Evolutionary conservation across 2,329 filamentous ascomycete species (phyloP), one percentile per base, ranked within the genome.

Genomic region (Hypoxylon sp.): DNA sequence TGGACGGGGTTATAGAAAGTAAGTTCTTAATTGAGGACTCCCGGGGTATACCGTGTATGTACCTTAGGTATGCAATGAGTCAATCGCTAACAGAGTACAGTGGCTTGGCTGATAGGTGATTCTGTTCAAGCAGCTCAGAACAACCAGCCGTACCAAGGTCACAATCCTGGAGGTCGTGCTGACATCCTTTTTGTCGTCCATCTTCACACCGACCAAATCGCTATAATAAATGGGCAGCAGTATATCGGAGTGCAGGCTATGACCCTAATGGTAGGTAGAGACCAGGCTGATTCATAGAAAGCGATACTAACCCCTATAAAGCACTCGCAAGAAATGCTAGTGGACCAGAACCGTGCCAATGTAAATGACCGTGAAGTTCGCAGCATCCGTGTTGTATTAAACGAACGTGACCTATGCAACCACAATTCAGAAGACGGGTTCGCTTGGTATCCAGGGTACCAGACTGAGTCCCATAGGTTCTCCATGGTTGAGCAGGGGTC

Each of bases 131-230:
- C 17, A 21, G 41, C 41, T 19, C 41, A 45, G 17, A 19, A 45
- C 17, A 45, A 45, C 41, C 41, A 45, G 19, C 17, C 2, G 9
- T 45, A 45, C 19, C 41, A 45, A 21, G 41, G 41, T 21, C 17
- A 45, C 41, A 45, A 45, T 11, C 41, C 41, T 21, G 41, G 41
- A 9, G 41, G 41, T 11, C 41, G 41, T 3, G 17, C n/a, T 23
- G 41, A 45, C 7, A 21, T 45, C 6, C 41, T 45, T 5, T 45
- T 45, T 10, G 41, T 45, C 41, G 19, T 45, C 17, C 41, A 45
- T 17, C 41, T 45, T 19, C 41, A 45, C 41, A 45, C 41, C 41
- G 11, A 45, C 41, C 41, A 45, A 45, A 45, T 45, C 41, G 23
- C 19, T 21, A 45, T 17, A 11, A 45, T 45, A 6, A 17, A 45